These are phyloP conservation scores for Rhodotorula sp. DNA, from an alignment of 1,284 basidiomycete species.

Conservation along the genomic window DNA sequence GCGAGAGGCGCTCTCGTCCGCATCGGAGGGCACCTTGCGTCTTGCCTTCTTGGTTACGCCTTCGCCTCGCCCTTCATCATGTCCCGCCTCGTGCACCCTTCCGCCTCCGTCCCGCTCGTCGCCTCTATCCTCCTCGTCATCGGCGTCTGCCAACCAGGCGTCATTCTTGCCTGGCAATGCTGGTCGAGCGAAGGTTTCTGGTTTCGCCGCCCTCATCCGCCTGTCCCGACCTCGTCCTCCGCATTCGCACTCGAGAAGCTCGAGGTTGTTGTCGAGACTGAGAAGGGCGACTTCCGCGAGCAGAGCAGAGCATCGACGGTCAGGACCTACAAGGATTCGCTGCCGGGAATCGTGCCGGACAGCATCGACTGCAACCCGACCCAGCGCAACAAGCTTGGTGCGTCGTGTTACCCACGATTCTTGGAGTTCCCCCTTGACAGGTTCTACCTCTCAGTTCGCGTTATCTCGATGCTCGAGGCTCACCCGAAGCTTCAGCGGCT, in stretches of 20 bases:
- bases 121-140: slow-evolving; percentile 14
- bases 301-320: slow-evolving; percentile 6
- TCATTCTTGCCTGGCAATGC: slow-evolving; percentile 28
- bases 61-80: slow-evolving; percentile 5
- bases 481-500: slow-evolving; percentile 34
- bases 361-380: slow-evolving; percentile 11
- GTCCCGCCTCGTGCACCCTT: too few relatives aligned
- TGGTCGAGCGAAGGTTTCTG: slow-evolving; percentile 33
- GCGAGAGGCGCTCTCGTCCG: slow-evolving; percentile 28
- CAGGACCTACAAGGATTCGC: background rate
- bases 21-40: slow-evolving; percentile 37
- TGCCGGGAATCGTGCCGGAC: slow-evolving; percentile 21
- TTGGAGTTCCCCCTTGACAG: background rate
- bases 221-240: slow-evolving; percentile 25
- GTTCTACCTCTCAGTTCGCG: slow-evolving; percentile 22
- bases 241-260: slow-evolving; percentile 12
- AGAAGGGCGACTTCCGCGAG: background rate
- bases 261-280: slow-evolving; percentile 1
- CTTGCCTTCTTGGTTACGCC: slow-evolving; percentile 41
- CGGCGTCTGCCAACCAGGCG: slow-evolving; percentile 25
- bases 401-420: background rate
- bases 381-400: slow-evolving; percentile 16
- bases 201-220: slow-evolving; percentile 7
- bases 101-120: background rate
- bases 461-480: slow-evolving; percentile 25